Conservation (phyloP, 805 yeast genomes). For the Saccharomycopsis sp. region DNA sequence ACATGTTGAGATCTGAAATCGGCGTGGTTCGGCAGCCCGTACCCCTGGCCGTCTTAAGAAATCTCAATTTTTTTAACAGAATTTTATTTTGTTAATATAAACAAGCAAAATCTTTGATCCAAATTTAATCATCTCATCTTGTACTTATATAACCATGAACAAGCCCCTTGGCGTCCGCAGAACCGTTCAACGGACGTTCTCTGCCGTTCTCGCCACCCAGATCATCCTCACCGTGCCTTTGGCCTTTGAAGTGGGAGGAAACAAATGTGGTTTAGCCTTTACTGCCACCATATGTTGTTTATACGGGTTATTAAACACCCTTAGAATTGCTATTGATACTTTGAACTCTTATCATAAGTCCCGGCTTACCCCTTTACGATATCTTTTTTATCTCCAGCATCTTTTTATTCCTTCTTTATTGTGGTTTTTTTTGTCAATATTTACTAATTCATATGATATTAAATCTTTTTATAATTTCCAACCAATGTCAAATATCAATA, state of each 20-base stretch:
- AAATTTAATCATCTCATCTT: neutral
- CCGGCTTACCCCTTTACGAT: slow-evolving; percentile 22
- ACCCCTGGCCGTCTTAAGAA: too few species aligned
- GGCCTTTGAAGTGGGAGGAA: slow-evolving; percentile 90
- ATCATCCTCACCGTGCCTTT: slow-evolving; percentile 80
- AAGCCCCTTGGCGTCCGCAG: slow-evolving; percentile 12
- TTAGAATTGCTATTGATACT: slow-evolving; percentile 30
- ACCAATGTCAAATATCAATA: neutral
- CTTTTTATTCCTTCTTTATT: slow-evolving; percentile 71
- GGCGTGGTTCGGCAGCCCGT: too few species aligned
- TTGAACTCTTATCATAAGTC: slow-evolving; percentile 18
- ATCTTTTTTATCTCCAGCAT: slow-evolving; percentile 71
- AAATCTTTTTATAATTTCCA: slow-evolving; percentile 19
- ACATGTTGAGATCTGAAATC: too few species aligned
- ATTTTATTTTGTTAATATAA: too few species aligned
- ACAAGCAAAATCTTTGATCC: neutral
- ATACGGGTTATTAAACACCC: slow-evolving; percentile 64
- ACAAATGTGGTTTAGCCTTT: slow-evolving; percentile 79
- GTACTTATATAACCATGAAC: slow-evolving; percentile 4
- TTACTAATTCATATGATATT: slow-evolving; percentile 25
- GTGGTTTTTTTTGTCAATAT: slow-evolving; percentile 53
- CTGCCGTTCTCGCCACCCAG: slow-evolving; percentile 52
- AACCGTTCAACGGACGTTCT: slow-evolving; percentile 31
- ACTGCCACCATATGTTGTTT: slow-evolving; percentile 60
- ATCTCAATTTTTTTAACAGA: too few species aligned